These are phyloP conservation scores for Fomitopsis pulvina DNA, from an alignment of 768 basidiomycete species.

Conservation along the genomic window DNA sequence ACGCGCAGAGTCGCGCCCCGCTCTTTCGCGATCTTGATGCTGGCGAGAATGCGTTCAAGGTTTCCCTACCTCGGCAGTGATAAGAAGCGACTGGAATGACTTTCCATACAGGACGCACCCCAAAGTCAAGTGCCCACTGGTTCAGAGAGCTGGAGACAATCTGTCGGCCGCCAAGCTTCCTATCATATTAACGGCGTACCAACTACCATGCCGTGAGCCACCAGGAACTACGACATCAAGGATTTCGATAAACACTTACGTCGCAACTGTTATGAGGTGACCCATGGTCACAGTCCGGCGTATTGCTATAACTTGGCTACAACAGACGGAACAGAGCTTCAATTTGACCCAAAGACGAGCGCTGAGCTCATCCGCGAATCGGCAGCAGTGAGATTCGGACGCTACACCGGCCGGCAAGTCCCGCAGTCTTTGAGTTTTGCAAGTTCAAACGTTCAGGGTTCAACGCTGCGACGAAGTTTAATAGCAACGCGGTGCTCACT, in stretches of 20 bases:
- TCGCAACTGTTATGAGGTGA: slow-evolving; percentile 83
- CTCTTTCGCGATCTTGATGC: slow-evolving; percentile 83
- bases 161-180: not conserved
- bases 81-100: not conserved
- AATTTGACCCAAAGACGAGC: too few species aligned
- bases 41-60: slow-evolving; percentile 81
- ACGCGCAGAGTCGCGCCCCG: slow-evolving; percentile 88
- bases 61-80: slow-evolving; percentile 59
- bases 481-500: too few species aligned
- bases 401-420: too few species aligned
- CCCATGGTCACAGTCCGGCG: too few species aligned
- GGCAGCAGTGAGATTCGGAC: too few species aligned
- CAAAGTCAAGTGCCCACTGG: slow-evolving; percentile 96
- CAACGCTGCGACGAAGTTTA: too few species aligned
- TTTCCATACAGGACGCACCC: slow-evolving; percentile 39
- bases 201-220: slow-evolving; percentile 9
- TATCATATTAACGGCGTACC: slow-evolving; percentile 14
- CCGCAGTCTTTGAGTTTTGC: too few species aligned
- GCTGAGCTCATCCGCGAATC: too few species aligned
- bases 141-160: slow-evolving; percentile 67
- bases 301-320: too few species aligned
- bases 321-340: too few species aligned
- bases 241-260: slow-evolving; percentile 41
- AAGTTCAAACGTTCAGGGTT: too few species aligned
- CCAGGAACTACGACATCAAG: slow-evolving; percentile 1